Conservation (phyloP, 192 early-diverging fungal species). For the Backusella morwellensis region DNA sequence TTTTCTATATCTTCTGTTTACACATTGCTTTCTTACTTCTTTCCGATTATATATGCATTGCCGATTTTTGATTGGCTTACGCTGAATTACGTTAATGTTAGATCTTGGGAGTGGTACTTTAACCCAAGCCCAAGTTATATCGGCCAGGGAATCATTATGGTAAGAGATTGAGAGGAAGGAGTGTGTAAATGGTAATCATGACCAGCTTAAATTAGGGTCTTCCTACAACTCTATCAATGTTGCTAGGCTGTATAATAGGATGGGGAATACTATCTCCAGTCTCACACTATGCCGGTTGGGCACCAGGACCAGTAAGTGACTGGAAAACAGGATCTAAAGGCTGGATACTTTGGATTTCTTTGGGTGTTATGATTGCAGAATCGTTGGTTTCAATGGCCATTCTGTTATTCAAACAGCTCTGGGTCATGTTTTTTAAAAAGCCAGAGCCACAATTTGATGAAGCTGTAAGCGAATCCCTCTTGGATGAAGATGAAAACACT, state of each 20-base stretch:
- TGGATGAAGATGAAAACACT: conserved; percentile 19
- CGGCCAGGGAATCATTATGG: conserved; percentile 80
- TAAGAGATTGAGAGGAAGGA: not conserved
- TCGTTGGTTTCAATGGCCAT: conserved; percentile 60
- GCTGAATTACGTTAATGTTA: conserved; percentile 47
- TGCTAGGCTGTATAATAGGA: conserved; percentile 64
- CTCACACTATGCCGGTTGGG: conserved; percentile 65
- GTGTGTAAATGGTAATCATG: not conserved
- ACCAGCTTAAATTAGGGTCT: conserved; percentile 43
- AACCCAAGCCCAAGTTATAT: conserved; percentile 73
- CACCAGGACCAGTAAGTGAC: conserved; percentile 62
- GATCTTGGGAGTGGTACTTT: conserved; percentile 68
- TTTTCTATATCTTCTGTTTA: conserved; percentile 65
- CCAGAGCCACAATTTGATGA: not conserved
- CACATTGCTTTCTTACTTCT: conserved; percentile 63
- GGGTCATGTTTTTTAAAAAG: conserved; percentile 35
- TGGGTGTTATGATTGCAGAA: conserved; percentile 79
- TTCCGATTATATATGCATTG: conserved; percentile 55
- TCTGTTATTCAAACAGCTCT: conserved; percentile 36
- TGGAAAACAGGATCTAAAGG: conserved; percentile 70
- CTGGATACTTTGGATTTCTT: conserved; percentile 80
- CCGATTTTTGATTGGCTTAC: conserved; percentile 57
- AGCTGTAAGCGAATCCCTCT: not conserved
- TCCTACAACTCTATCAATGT: conserved; percentile 70
- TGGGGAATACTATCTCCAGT: conserved; percentile 75